Conservation (phyloP, 2,329 filamentous ascomycete genomes). For the Aureobasidium leucospermi region DNA sequence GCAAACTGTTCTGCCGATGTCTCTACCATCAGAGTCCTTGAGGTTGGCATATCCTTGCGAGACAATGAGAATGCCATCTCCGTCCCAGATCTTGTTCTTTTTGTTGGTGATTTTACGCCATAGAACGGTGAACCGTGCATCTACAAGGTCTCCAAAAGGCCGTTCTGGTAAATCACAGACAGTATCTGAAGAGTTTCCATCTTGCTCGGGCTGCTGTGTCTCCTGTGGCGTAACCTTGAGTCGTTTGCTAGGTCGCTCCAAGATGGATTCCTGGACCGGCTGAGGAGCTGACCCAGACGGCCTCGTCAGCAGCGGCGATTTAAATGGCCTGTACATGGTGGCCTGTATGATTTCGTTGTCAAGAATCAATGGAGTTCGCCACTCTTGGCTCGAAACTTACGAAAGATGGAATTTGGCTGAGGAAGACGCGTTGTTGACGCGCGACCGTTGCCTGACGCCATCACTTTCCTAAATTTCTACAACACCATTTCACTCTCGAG, state of each 20-base stretch:
- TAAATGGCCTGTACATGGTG: slow-evolving; percentile 24
- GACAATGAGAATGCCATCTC: slow-evolving; percentile 58
- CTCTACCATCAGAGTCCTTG: slow-evolving; percentile 55
- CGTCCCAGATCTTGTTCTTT: slow-evolving; percentile 73
- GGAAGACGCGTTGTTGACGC: slow-evolving; percentile 10
- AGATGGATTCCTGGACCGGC: not conserved
- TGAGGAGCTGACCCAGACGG: slow-evolving; percentile 10
- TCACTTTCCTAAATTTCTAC: not conserved
- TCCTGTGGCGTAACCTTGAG: slow-evolving; percentile 8
- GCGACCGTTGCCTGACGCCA: slow-evolving; percentile 9
- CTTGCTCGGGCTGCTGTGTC: slow-evolving; percentile 21
- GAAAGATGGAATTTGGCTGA: not conserved
- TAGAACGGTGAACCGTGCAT: slow-evolving; percentile 38
- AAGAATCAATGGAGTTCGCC: not conserved
- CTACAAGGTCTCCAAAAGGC: slow-evolving; percentile 23
- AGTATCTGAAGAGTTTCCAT: slow-evolving; percentile 19
- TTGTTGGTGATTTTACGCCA: slow-evolving; percentile 62
- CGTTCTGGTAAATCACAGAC: slow-evolving; percentile 13
- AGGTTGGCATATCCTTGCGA: slow-evolving; percentile 51
- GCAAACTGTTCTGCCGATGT: slow-evolving; percentile 53
- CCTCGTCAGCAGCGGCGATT: slow-evolving; percentile 20
- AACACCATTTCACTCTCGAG: not conserved
- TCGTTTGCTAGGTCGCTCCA: slow-evolving; percentile 1
- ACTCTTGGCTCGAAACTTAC: not conserved
- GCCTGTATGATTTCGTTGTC: not conserved